Conservation (phyloP, 805 yeast genomes). For the Komagataella mondaviorum region DNA sequence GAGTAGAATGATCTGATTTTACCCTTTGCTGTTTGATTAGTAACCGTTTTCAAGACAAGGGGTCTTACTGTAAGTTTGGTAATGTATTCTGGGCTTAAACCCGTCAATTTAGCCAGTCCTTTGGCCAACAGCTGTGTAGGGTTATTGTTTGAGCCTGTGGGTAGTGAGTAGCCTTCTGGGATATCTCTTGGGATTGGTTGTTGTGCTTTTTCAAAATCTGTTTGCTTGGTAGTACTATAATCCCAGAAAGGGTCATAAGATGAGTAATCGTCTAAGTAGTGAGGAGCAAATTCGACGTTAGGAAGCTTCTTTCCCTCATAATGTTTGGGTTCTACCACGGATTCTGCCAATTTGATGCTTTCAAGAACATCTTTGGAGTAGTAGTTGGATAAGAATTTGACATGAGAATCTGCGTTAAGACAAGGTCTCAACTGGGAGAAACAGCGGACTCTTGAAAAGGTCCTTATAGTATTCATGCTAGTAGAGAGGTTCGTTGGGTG, state of each 20-base stretch:
- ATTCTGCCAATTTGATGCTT: constrained; percentile 72
- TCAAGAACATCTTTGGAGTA: constrained; percentile 75
- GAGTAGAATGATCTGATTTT: constrained; percentile 75
- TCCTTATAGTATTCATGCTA: neutral
- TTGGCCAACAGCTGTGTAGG: constrained; percentile 25
- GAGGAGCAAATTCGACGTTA: constrained; percentile 51
- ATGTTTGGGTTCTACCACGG: constrained; percentile 53
- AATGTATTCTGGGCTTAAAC: constrained; percentile 49
- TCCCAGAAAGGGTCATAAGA: constrained; percentile 70
- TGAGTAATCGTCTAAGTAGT: constrained; percentile 57
- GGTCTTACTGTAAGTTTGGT: constrained; percentile 50
- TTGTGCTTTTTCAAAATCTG: constrained; percentile 4
- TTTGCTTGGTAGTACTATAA: constrained; percentile 17
- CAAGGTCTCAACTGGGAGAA: neutral
- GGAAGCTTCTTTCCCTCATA: constrained; percentile 30
- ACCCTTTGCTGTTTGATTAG: constrained; percentile 88
- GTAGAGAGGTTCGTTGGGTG: neutral
- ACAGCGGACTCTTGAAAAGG: neutral
- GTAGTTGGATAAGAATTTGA: constrained; percentile 51
- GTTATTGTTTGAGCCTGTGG: neutral
- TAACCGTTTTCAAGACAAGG: constrained; percentile 63
- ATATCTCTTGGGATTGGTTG: constrained; percentile 5
- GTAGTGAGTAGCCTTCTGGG: constrained; percentile 4
- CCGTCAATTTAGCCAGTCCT: constrained; percentile 50
- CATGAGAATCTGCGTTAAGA: constrained; percentile 18